Base-by-base conservation (phyloP, 306 rosid genomes). In the Sophora flavescens region DNA sequence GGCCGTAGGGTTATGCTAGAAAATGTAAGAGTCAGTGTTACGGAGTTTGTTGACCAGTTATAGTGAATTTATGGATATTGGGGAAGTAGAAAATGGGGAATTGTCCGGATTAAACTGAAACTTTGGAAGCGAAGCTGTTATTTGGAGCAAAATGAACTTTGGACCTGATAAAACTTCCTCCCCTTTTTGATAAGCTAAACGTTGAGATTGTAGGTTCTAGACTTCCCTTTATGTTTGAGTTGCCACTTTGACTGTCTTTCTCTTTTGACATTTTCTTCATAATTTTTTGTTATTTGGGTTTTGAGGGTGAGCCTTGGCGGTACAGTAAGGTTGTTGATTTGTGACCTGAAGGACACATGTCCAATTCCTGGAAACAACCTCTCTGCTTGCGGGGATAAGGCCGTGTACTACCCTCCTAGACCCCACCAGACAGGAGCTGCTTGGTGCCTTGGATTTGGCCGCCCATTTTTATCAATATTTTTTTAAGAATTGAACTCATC, bases 231-330 rank as follows among this genome's bases (percentile, higher is more conserved):
- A 39, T 35, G 63, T 35, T 17, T 59, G 35, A 79, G 35, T 71
- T 72, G 51, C 56, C 15, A 32, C 16, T 66, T 73, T 72, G 70
- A 13, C 42, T 18, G 17, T 63, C 52, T 53, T 63, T 14, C 68
- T 17, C 76, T 73, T 48, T 64, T 74, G 66, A 15, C 66, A 8
- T 36, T 54, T 65, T 61, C 9, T 16, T 79, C 11, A 36, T 62
- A 50, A 4, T 32, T 70, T 35, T 39, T 73, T 56, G 38, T 69
- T 14, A 68, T 68, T 51, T 51, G 16, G 8, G 6, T 41, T n/a
- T 69, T 57, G 6, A 22, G 22, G 22, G 22, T 22, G 22, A 22
- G 22, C 22, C 22, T 22, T 22, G 22, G 22, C 22, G 22, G 1
- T 22, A 22, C 1, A 22, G 22, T 22, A 22, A 22, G 22, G 22